Base-by-base conservation (phyloP, 2,329 filamentous ascomycete genomes). In the Paecilomyces formosus region DNA sequence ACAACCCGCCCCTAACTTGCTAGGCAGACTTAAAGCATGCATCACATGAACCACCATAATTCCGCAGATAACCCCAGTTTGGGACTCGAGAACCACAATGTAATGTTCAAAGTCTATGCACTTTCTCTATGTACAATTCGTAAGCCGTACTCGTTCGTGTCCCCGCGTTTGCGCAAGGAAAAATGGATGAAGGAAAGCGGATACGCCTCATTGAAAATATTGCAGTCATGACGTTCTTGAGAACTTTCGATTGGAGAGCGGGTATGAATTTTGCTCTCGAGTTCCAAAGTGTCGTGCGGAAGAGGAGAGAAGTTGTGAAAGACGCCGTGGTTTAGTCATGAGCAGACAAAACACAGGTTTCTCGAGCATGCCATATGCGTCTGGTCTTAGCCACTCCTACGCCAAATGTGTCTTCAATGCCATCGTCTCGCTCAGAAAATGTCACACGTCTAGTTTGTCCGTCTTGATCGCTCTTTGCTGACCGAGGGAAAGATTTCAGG, bases 321-420 rank as follows among this genome's bases (percentile, higher is more conserved):
- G 30, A 22, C 12, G 28, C 21, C 28, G 18, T 24, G 22, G 30
- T 45, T 66, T 60, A 72, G 55, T 67, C 66, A 56, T 65, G 62
- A 50, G 77, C 77, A 66, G 76, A 64, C 61, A 80, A 71, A 31
- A 74, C 69, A 68, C 78, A 80, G 13, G 72, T 65, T 63, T 80
- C 78, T 61, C 72, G 75, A 45, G 72, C 66, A 66, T 77, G 70
- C 78, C 78, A 80, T 58, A 74, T 73, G 26, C 75, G 70, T 57
- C 79, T 64, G 63, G 70, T 73, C 55, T 70, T 71, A 51, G 74
- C 72, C 0, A 72, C 68, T 55, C 72, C 73, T n/a, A 63, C 63
- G n/a, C 71, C 72, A 59, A 75, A 75, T 0, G 73, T 74, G 58
- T 75, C 73, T 35, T 67, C 68, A 61, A 74, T 70, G 28, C 60